Evolutionary conservation across 208 protist genomes (phyloP), one percentile per base, ranked within the genome.

Genomic region (Crithidia bombi): DNA sequence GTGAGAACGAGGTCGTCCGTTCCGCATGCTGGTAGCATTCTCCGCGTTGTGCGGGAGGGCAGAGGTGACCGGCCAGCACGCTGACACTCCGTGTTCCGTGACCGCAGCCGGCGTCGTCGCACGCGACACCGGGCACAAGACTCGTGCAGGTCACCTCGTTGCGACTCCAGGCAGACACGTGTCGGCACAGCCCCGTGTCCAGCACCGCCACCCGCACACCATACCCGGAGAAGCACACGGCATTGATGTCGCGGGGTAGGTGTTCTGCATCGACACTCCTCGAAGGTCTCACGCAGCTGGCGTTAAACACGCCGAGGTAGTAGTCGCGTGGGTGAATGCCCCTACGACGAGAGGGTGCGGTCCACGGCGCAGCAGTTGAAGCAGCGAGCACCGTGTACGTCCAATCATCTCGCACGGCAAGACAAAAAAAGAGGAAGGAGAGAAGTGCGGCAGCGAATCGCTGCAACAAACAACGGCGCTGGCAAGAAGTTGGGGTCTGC

Each of bases 41-140:
- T 41, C 26, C 35, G 2, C 41, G 39, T 17, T 63, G 5, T 23
- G 32, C 33, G 19, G 41, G 50, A 38, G 62, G 28, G 38, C 43
- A 63, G 33, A 90, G 56, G 12, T 88, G 75, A 30, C 82, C 81
- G 0, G 87, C 96, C 55, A 99, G 83, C 12, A 98, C 65, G 49
- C 97, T 97, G 11, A 97, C 88, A n/a, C 98, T 98, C 73, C 98
- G 98, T 5, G 97, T 99, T 25, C 98, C 99, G 75, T 99, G 98
- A 10, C 95, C 96, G 39, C 98, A 74, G 1, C 74, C 69, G 35
- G 90, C 86, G 25, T 96, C 91, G 23, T 63, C 67, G 51, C 89
- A 95, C 23, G 55, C 47, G 2, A 88, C 66, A 7, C 67, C 70
- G 11, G 86, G 86, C 39, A 95, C 82, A 47, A 92, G 72, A 68